Conservation (phyloP, 192 early-diverging fungal species). For the Coemansia sp. region DNA sequence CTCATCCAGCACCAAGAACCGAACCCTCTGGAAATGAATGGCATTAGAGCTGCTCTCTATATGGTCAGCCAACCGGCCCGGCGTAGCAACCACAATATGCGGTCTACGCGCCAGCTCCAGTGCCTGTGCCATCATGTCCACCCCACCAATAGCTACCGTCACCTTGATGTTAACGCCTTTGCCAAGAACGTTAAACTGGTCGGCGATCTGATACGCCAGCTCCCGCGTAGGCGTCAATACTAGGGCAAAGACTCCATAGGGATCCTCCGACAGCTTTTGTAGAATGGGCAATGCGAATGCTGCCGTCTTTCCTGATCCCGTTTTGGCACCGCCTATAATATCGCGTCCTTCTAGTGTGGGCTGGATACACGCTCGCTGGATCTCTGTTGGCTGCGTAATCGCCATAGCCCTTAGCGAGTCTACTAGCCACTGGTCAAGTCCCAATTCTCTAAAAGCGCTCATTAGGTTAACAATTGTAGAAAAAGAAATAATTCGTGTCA, state of each 20-base stretch:
- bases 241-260: constrained; percentile 95
- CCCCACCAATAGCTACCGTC: constrained; percentile 86
- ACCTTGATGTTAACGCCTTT: constrained; percentile 80
- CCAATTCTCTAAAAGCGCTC: constrained; percentile 68
- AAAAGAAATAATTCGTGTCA: neutral
- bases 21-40: constrained; percentile 67
- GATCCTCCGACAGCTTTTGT: constrained; percentile 91
- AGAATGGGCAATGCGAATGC: constrained; percentile 98
- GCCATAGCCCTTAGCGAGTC: constrained; percentile 75
- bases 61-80: constrained; percentile 92
- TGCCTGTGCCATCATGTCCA: constrained; percentile 93
- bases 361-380: constrained; percentile 85
- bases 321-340: constrained; percentile 92
- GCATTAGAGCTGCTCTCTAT: constrained; percentile 75
- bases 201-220: constrained; percentile 96
- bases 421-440: constrained; percentile 78
- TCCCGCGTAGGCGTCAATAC: constrained; percentile 95
- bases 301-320: constrained; percentile 96
- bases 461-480: constrained; percentile 2
- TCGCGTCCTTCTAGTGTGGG: constrained; percentile 73
- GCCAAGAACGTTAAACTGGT: constrained; percentile 94
- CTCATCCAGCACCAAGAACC: constrained; percentile 93
- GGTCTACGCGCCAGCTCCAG: constrained; percentile 78
- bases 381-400: constrained; percentile 87
- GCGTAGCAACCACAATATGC: constrained; percentile 93